Base-by-base conservation (phyloP, 2,329 filamentous ascomycete genomes). In the Fusarium sp. region DNA sequence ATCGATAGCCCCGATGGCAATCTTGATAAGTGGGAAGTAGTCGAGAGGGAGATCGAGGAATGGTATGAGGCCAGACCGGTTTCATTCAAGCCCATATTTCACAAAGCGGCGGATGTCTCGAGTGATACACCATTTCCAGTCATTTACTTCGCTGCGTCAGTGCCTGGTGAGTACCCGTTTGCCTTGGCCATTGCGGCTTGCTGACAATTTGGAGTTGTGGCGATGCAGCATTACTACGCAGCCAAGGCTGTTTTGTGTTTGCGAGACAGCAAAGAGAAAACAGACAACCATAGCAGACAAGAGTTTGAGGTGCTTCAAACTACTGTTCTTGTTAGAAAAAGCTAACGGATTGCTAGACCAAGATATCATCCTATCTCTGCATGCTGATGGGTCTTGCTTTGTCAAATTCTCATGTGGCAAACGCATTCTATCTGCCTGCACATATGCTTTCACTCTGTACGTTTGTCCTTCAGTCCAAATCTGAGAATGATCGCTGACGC, bases 181-280 rank as follows among this genome's bases (percentile, higher is more conserved):
- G 0, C 2, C 0, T 29, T 4, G 7, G 5, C 0, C 2, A 0
- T 6, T 13, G 0, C 4, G 0, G 5, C n/a, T 7, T 12, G 22
- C 42, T 65, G 14, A 65, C 4, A 0, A 10, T 9, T 1, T 20
- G 0, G 0, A 65, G 62, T 65, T 4, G 33, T 65, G 27, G 60
- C 47, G 1, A 65, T 65, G 49, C 62, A 65, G 18, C 42, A 65
- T 35, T 65, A 65, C 38, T 65, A 29, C 13, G 62, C 62, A 3
- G 42, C 62, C 12, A 65, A 49, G n/a, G 25, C 60, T 2, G 49
- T 65, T 4, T 25, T 49, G 1, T 65, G 33, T 2, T 15, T 64
- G 1, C 20, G 31, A 5, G n/a, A 14, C 5, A 10, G 11, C 6
- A 29, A 31, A n/a, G 36, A 38, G 13, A 9, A 25, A 0, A 25